Conservation (phyloP, 176 grass and related monocot species). For the Tillandsia leiboldiana region DNA sequence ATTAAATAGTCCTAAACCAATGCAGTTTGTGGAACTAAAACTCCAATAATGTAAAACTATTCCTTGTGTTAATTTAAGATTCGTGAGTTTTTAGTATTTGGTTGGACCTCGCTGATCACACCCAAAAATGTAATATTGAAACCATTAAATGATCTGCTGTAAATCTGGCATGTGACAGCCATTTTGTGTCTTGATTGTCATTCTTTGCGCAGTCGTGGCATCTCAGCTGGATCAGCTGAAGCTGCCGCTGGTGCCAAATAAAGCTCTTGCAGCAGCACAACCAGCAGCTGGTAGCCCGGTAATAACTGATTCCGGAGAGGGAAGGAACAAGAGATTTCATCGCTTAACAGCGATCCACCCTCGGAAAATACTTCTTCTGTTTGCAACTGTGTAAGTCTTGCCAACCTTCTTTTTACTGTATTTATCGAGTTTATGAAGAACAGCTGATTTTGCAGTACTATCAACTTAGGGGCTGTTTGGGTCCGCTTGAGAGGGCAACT, state of each 20-base stretch:
- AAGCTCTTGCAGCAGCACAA: slow-evolving; percentile 27
- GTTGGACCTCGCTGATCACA: too few relatives aligned
- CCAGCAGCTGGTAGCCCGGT: slow-evolving; percentile 32
- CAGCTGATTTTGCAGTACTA: too few relatives aligned
- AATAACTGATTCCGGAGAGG: slow-evolving; percentile 49
- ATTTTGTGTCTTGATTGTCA: slow-evolving; percentile 1
- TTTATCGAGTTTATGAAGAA: too few relatives aligned
- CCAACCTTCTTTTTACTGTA: neutral
- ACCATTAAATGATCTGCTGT: neutral
- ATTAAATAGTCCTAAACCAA: too few relatives aligned
- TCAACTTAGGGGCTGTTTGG: too few relatives aligned
- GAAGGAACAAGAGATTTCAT: slow-evolving; percentile 58
- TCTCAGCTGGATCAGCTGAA: slow-evolving; percentile 76
- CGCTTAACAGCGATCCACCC: slow-evolving; percentile 47
- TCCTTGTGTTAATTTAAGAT: too few relatives aligned
- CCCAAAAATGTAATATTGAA: neutral
- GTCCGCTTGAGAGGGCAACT: too few relatives aligned
- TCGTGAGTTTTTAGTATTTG: too few relatives aligned
- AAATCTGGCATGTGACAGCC: neutral
- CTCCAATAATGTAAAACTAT: too few relatives aligned
- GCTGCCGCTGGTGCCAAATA: slow-evolving; percentile 40
- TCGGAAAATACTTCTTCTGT: slow-evolving; percentile 72
- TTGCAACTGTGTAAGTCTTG: slow-evolving; percentile 73
- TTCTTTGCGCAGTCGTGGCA: slow-evolving; percentile 40
- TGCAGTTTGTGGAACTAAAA: too few relatives aligned